Base-by-base conservation (phyloP, 495 filamentous ascomycete genomes). In the Tuber brumale region DNA sequence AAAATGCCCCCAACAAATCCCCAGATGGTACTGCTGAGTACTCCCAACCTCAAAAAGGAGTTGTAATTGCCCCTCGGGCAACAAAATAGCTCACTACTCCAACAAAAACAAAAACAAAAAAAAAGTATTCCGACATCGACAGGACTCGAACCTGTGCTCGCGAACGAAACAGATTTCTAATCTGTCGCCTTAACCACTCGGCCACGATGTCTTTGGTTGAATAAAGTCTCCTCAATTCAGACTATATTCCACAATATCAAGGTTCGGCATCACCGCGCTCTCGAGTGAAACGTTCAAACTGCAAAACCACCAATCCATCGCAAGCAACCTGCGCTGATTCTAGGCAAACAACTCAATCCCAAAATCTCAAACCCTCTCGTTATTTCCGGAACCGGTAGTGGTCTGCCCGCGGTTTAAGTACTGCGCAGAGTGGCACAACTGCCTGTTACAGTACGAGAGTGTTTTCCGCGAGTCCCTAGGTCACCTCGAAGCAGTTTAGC, bases 111-210 rank as follows among this genome's bases (percentile, higher is more conserved):
- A 73, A n/a, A n/a, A n/a, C n/a, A n/a, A n/a, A n/a, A n/a, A n/a
- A 73, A 69, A 66, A 19, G 14, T 61, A 72, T 12, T 77, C 16
- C 76, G 76, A 79, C 72, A 76, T 77, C 70, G 76, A 72, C 76
- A 78, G 70, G 72, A 74, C 72, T 72, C 70, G 76, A 79, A 79
- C 75, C 76, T 78, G 72, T 74, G 76, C 76, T 71, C 57, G 75
- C 71, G 75, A 76, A 76, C 71, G 71, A 71, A 76, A 76, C 75
- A 76, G 71, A 74, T 76, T 77, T 77, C 76, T 77, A 77, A 76
- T 74, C 75, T 76, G 71, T 74, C 75, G 74, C 76, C 71, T 73
- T 76, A 73, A 78, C 75, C 75, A 78, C 75, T 77, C 75, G 51
- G 75, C 77, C 75, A 72, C 77, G 70, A 77, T 77, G 74, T 76